phyloP scores from a whole-genome alignment of 2,329 filamentous ascomycete species.

The Canariomyces notabilis region DNA sequence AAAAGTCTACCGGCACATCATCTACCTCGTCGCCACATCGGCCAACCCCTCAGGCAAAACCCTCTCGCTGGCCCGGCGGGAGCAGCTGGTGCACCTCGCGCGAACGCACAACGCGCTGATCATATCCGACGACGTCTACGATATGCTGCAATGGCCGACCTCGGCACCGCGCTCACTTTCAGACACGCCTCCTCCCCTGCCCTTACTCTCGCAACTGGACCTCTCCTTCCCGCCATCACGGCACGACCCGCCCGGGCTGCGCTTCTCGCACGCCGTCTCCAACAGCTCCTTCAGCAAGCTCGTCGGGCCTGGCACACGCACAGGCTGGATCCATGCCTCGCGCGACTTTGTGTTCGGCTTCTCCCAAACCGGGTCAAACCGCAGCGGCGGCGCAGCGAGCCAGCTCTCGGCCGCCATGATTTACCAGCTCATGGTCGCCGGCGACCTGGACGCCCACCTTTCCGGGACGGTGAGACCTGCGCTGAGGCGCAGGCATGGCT shows the following conservation, averaged over 20 bases:
- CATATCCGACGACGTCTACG: conserved; percentile 88
- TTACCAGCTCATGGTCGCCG: conserved; percentile 41
- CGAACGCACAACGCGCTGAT: conserved; percentile 76
- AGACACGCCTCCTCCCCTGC: conserved; percentile 46
- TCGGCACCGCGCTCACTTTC: conserved; percentile 6
- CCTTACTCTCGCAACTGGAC: conserved; percentile 76
- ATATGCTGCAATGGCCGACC: conserved; percentile 75
- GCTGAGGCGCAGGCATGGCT: conserved; percentile 40
- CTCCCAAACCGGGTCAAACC: conserved; percentile 48
- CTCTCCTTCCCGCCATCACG: conserved; percentile 52
- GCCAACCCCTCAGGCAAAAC: conserved; percentile 83
- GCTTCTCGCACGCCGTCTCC: conserved; percentile 74
- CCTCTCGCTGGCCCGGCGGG: conserved; percentile 65
- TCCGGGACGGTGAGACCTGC: conserved; percentile 38
- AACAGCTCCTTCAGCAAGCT: conserved; percentile 93
- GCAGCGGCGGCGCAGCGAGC: conserved; percentile 53
- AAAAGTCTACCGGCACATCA: conserved; percentile 80
- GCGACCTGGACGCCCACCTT: conserved; percentile 42
- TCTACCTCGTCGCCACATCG: conserved; percentile 86
- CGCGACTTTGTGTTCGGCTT: conserved; percentile 48
- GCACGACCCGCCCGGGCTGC: conserved; percentile 40
- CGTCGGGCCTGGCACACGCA: conserved; percentile 71
- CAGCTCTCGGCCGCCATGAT: conserved; percentile 49
- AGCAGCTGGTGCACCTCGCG: conserved; percentile 68
- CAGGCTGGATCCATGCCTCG: conserved; percentile 81